Evolutionary conservation across 164 flowering plant species (phyloP).

Genomic region (Macadamia integrifolia): DNA sequence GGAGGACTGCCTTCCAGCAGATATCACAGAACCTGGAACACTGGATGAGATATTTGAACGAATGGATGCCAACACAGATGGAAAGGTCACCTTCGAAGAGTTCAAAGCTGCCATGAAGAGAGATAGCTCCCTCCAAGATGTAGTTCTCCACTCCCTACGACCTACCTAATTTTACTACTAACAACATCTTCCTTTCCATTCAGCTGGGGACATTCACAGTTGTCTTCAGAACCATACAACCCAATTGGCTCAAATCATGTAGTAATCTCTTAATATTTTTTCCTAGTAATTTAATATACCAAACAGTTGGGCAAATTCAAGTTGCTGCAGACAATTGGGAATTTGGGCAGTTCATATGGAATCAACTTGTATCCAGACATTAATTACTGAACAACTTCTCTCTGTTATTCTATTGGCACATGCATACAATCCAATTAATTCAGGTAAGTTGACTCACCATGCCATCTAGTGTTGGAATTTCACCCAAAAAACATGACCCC

Average conservation of each 20-base stretch:
- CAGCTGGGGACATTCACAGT: not conserved
- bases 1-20: slow-evolving; percentile 60
- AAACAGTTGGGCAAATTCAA: not conserved
- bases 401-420: not conserved
- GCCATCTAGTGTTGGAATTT: not conserved
- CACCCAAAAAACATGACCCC: too few relatives aligned
- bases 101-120: slow-evolving; percentile 82
- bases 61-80: slow-evolving; percentile 78
- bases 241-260: too few relatives aligned
- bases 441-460: not conserved
- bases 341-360: not conserved
- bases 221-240: not conserved
- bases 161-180: slow-evolving; percentile 20
- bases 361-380: not conserved
- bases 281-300: not conserved
- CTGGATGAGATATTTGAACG: slow-evolving; percentile 66
- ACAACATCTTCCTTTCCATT: not conserved
- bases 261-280: not conserved
- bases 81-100: slow-evolving; percentile 73
- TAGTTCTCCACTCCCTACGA: slow-evolving; percentile 65
- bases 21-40: slow-evolving; percentile 72
- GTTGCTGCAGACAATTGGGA: not conserved
- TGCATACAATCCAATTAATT: not conserved
- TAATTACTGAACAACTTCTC: not conserved
- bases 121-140: slow-evolving; percentile 73